These are phyloP conservation scores for Xylariales sp. DNA, from an alignment of 2,329 filamentous ascomycete species.

Conservation along the genomic window DNA sequence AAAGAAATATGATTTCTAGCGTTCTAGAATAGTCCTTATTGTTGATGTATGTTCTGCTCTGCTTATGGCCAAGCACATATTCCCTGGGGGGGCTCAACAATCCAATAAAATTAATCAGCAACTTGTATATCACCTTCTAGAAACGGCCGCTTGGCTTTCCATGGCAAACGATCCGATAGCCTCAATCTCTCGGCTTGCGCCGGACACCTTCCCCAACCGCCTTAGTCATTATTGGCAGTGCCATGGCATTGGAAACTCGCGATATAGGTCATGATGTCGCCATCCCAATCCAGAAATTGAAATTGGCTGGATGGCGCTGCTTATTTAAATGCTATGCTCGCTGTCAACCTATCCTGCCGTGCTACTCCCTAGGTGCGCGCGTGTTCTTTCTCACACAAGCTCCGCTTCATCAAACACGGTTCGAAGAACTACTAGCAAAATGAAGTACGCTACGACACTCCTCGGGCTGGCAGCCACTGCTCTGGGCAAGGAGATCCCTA, in stretches of 20 bases:
- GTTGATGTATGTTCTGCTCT: background rate
- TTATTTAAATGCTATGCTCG: background rate
- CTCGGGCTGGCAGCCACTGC: background rate
- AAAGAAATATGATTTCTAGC: background rate
- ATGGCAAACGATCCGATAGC: background rate
- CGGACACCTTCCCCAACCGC: background rate
- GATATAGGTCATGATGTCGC: slow-evolving; percentile 6
- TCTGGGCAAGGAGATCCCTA: slow-evolving; percentile 4
- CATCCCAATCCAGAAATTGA: background rate
- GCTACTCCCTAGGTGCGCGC: background rate
- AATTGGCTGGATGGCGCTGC: background rate
- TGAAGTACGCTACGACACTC: slow-evolving; percentile 3
- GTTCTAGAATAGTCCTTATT: background rate
- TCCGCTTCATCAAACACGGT: background rate
- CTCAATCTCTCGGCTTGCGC: slow-evolving; percentile 2
- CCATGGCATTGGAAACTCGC: slow-evolving; percentile 1
- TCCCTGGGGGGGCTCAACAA: background rate
- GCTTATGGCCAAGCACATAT: background rate
- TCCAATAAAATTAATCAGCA: background rate
- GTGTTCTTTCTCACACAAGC: background rate
- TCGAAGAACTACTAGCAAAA: background rate
- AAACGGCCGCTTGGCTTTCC: slow-evolving; percentile 1
- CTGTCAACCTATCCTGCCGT: background rate
- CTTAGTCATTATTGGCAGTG: background rate
- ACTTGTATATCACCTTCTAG: background rate